Conservation (phyloP, 2,329 filamentous ascomycete genomes). For the Moelleriella libera region DNA sequence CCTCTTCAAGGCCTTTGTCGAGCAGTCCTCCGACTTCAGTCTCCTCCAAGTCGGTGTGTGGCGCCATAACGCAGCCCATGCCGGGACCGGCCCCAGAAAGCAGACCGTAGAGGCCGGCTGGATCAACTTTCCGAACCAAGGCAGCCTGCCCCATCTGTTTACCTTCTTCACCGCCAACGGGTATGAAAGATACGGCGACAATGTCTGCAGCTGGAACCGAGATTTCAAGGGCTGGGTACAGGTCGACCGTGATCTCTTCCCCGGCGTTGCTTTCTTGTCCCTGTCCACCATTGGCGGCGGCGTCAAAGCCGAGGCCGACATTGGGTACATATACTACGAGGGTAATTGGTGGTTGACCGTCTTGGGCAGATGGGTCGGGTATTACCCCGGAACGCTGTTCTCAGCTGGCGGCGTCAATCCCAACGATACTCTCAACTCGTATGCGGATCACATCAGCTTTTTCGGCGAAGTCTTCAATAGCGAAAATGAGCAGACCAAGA, state of each 20-base stretch:
- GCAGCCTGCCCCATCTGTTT: conserved; percentile 7
- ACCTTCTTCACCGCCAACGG: conserved; percentile 9
- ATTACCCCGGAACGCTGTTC: conserved; percentile 9
- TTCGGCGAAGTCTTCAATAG: conserved; percentile 11
- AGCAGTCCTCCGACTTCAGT: conserved; percentile 7
- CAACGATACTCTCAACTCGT: conserved; percentile 4
- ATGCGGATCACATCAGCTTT: conserved; percentile 6
- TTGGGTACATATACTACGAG: conserved; percentile 4
- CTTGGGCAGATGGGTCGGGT: conserved; percentile 7
- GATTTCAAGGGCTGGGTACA: conserved; percentile 10
- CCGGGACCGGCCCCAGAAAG: conserved; percentile 2
- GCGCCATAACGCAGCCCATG: conserved; percentile 4
- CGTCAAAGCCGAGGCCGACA: conserved; percentile 5
- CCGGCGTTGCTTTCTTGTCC: conserved; percentile 6
- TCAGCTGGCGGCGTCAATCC: conserved; percentile 1
- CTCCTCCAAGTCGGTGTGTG: conserved; percentile 9
- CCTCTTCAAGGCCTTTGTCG: conserved; percentile 7
- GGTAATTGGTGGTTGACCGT: conserved; percentile 10
- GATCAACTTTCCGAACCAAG: conserved; percentile 8
- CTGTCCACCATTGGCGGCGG: conserved; percentile 7
- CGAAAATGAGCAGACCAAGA: conserved; percentile 6
- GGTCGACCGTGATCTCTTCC: conserved; percentile 6
- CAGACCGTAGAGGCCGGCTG: conserved; percentile 10
- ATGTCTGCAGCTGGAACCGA: conserved; percentile 8
- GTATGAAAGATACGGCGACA: conserved; percentile 5